Conservation (phyloP, 371 early-diverging fungal species). For the Vairimorpha ceranae region DNA sequence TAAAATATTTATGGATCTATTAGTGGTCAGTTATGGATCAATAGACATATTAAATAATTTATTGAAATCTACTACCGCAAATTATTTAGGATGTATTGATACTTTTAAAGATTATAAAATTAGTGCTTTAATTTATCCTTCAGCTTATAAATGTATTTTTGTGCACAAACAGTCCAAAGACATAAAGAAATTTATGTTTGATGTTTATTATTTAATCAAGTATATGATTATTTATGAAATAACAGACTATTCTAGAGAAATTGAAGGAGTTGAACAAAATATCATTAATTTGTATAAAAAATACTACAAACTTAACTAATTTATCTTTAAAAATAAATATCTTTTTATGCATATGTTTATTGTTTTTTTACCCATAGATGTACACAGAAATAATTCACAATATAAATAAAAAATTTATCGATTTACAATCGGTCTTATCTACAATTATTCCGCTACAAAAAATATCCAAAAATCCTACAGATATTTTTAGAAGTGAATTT, state of each 20-base stretch:
- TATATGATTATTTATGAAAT: not conserved
- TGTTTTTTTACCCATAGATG: not conserved
- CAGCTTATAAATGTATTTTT: conserved; percentile 17
- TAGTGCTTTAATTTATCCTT: conserved; percentile 18
- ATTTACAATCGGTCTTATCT: conserved; percentile 5
- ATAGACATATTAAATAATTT: conserved; percentile 12
- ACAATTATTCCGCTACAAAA: conserved; percentile 23
- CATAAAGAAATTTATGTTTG: conserved; percentile 10
- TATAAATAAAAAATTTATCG: conserved; percentile 23
- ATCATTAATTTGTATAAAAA: not conserved
- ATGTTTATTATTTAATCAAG: not conserved
- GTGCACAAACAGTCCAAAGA: conserved; percentile 2
- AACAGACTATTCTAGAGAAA: not conserved
- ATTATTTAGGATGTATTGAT: conserved; percentile 19
- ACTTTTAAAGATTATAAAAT: conserved; percentile 9
- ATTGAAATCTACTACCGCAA: not conserved
- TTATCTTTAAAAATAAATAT: too few species aligned
- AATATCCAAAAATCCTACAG: conserved; percentile 24
- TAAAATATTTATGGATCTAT: conserved; percentile 7
- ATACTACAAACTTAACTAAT: not conserved
- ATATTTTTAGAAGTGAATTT: conserved; percentile 22
- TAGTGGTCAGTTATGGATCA: conserved; percentile 23
- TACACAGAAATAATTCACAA: not conserved
- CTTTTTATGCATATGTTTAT: not conserved
- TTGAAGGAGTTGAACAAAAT: not conserved